phyloP scores from a whole-genome alignment of 2,329 filamentous ascomycete species.

The Botryotinia narcissicola region DNA sequence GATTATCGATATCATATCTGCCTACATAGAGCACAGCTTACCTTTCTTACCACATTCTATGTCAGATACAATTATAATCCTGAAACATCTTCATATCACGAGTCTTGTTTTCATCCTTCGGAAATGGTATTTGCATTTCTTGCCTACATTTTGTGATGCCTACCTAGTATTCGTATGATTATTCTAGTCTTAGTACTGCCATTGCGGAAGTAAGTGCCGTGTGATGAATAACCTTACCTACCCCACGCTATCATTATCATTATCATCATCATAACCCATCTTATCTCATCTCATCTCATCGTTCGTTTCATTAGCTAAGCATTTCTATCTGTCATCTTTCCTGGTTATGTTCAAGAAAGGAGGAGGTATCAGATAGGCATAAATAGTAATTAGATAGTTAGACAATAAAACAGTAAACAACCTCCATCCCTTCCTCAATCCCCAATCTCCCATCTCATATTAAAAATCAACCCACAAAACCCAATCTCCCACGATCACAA shows the following conservation, averaged over 20 bases:
- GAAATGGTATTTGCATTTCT: not conserved
- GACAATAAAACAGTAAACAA: not conserved
- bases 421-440: too few species aligned
- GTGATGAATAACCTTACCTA: not conserved
- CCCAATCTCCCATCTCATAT: too few species aligned
- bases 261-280: not conserved
- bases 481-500: not conserved
- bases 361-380: too few species aligned
- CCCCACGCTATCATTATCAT: not conserved
- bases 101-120: not conserved
- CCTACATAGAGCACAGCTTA: not conserved
- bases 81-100: not conserved
- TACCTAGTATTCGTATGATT: not conserved
- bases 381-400: not conserved
- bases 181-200: not conserved
- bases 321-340: not conserved
- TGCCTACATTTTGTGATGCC: not conserved
- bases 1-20: too few species aligned
- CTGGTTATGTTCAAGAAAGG: too few species aligned
- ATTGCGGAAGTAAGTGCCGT: not conserved
- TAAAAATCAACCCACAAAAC: not conserved
- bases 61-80: not conserved
- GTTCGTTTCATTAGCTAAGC: not conserved
- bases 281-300: slow-evolving; percentile 7
- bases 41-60: not conserved